Percentiles rank a stretch among this genome's conserved stretches.
Evolutionary conservation across 352 stramenopile genomes (phyloP).

Genomic region (Discostella stelligera): DNA sequence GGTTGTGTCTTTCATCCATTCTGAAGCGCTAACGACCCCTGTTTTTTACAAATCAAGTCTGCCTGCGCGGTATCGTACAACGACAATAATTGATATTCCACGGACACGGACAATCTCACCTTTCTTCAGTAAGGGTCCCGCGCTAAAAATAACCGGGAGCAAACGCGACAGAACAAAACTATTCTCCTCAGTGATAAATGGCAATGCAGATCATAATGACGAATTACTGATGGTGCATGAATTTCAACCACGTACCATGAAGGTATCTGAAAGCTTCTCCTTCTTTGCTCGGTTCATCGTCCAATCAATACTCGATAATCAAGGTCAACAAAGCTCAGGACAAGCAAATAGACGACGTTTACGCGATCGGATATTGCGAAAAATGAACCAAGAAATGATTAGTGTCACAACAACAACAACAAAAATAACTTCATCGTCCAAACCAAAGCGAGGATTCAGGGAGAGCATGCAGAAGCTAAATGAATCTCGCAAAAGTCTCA

Average conservation of each 20-base stretch:
- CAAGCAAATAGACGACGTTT: slow-evolving; percentile 23
- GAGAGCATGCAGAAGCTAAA: slow-evolving; percentile 47
- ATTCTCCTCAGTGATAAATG: slow-evolving; percentile 11
- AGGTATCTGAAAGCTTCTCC: slow-evolving; percentile 30
- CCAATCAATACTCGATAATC: slow-evolving; percentile 38
- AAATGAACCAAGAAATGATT: slow-evolving; percentile 4
- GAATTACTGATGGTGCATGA: slow-evolving; percentile 11
- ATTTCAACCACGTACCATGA: slow-evolving; percentile 50
- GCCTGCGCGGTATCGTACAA: neutral
- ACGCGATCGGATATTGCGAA: slow-evolving; percentile 15
- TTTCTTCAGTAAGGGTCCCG: neutral
- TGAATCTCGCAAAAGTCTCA: slow-evolving; percentile 70
- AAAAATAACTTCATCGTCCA: neutral
- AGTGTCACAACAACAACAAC: neutral
- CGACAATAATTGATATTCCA: neutral
- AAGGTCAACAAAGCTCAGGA: slow-evolving; percentile 9
- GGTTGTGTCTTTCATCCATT: slow-evolving; percentile 2
- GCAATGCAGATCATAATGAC: slow-evolving; percentile 5
- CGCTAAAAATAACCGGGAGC: neutral
- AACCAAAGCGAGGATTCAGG: slow-evolving; percentile 12
- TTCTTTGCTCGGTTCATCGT: slow-evolving; percentile 46
- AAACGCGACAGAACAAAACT: neutral
- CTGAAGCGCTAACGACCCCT: neutral
- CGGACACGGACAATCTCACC: neutral
- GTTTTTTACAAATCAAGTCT: neutral